These are phyloP conservation scores for Meira nashicola DNA, from an alignment of 1,284 basidiomycete species.

Conservation along the genomic window DNA sequence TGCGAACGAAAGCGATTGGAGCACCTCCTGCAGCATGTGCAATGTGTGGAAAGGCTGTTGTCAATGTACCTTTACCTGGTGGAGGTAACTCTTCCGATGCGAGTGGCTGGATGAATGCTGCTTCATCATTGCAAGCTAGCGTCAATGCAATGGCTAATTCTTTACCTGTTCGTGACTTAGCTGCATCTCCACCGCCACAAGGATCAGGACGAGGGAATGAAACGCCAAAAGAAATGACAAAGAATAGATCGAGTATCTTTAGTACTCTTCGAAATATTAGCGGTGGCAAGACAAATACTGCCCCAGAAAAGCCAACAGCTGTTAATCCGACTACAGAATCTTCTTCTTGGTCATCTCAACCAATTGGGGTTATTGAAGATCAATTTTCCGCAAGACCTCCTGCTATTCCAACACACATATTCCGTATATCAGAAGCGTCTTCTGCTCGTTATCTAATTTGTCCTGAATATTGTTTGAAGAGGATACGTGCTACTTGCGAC, in stretches of 20 bases:
- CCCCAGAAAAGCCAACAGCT: neutral
- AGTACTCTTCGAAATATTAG: constrained; percentile 15
- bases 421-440: constrained; percentile 42
- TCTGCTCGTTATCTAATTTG: constrained; percentile 45
- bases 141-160: neutral
- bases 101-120: constrained; percentile 17
- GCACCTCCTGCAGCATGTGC: constrained; percentile 44
- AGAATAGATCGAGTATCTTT: constrained; percentile 28
- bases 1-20: constrained; percentile 35
- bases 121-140: neutral
- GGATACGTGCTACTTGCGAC: constrained; percentile 43
- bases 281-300: neutral
- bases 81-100: constrained; percentile 8
- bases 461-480: constrained; percentile 45
- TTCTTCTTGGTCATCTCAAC: neutral
- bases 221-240: constrained; percentile 10
- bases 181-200: neutral
- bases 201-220: neutral
- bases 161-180: neutral
- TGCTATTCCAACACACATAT: constrained; percentile 49
- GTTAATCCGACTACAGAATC: neutral
- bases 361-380: neutral
- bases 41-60: constrained; percentile 41
- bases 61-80: constrained; percentile 44
- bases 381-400: neutral